These are phyloP conservation scores for Lentinula raphanica DNA, from an alignment of 768 basidiomycete species.

Conservation along the genomic window DNA sequence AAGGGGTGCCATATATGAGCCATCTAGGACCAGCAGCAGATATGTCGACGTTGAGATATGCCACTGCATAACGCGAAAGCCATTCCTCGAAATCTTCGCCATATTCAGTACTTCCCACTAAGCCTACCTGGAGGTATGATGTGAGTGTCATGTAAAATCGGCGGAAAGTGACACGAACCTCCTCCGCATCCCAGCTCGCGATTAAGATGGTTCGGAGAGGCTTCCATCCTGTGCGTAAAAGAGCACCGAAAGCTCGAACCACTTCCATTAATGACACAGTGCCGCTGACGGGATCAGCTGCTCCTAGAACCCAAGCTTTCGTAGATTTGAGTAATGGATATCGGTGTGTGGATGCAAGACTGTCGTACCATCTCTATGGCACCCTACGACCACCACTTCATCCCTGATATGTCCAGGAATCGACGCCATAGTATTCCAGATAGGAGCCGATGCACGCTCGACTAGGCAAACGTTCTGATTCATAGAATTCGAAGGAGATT, in stretches of 20 bases:
- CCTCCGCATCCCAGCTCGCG: constrained; percentile 75
- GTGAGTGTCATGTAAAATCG: not conserved
- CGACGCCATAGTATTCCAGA: constrained; percentile 84
- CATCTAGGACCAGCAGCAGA: constrained; percentile 62
- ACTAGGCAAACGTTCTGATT: constrained; percentile 34
- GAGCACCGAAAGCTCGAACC: constrained; percentile 64
- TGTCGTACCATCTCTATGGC: constrained; percentile 84
- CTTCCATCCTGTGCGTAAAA: constrained; percentile 74
- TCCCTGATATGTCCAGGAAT: constrained; percentile 81
- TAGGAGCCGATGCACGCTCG: constrained; percentile 74
- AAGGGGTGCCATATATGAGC: constrained; percentile 17
- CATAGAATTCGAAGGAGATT: not conserved
- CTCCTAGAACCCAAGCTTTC: constrained; percentile 73
- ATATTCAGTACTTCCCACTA: constrained; percentile 88
- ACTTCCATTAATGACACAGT: constrained; percentile 76
- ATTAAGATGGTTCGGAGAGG: constrained; percentile 72
- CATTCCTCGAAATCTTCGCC: constrained; percentile 87
- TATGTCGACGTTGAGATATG: constrained; percentile 80
- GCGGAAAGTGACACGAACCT: constrained; percentile 26
- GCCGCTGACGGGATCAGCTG: constrained; percentile 74
- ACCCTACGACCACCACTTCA: constrained; percentile 83
- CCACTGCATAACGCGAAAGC: constrained; percentile 73
- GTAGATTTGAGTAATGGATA: not conserved
- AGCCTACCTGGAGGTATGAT: constrained; percentile 42
- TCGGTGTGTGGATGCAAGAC: not conserved